Base-by-base conservation (phyloP, 2,329 filamentous ascomycete genomes). In the Sclerotinia subarctica region DNA sequence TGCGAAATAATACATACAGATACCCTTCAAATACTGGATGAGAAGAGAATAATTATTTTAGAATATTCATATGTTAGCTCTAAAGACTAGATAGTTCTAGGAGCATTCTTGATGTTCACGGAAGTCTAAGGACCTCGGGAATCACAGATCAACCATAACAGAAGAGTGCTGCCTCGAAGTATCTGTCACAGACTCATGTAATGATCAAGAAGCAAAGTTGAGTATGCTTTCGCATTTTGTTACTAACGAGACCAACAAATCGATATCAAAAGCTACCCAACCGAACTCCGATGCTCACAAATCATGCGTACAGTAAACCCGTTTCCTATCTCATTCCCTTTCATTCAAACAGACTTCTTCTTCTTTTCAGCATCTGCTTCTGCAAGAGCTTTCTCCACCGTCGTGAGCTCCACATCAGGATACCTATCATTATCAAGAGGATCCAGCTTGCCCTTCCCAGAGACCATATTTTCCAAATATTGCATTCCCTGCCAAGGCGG, bases 401-500 rank as follows among this genome's bases (percentile, higher is more conserved):
- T 67, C 24, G 56, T 67, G 35, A 54, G 67, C 8, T 46, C 49
- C 17, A 69, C n/a, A 35, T 67, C 67, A 8, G 67, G 67, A 62
- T 69, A 69, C 24, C 67, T 66, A 29, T 63, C 56, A 35, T 69
- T 69, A 54, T 69, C 67, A 35, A 69, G 10, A 17, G 67, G 67
- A 32, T 67, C 47, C 21, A 69, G 42, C 51, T 63, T 69, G 21
- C 67, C 67, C 7, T 67, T 60, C 29, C 67, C 67, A 10, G 67
- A 69, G 29, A 69, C 49, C 54, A 69, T 69, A 21, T 69, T 69
- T 26, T 69, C 67, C 49, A 69, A 32, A 56, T 69, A 69, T 35
- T 69, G 67, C 64, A 69, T 69, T 51, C 67, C 67, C 56, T 69
- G 67, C 67, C 67, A 69, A 21, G 67, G n/a, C 3, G 67, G 52